Conservation (phyloP, 2,329 filamentous ascomycete genomes). For the Pseudocercospora musae region DNA sequence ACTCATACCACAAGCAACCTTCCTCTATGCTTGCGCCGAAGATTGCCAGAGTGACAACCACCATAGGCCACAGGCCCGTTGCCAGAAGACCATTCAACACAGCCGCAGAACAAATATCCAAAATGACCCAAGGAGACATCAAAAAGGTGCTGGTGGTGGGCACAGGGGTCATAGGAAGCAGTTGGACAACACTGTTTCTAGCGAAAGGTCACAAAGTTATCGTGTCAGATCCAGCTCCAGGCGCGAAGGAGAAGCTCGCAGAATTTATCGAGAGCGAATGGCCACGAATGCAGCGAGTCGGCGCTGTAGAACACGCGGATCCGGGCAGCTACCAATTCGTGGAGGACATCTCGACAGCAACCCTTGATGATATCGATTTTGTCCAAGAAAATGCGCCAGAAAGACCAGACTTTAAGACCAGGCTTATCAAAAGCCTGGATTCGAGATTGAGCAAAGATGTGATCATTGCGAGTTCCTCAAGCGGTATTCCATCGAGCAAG, state of each 20-base stretch:
- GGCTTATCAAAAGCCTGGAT: slow-evolving; percentile 38
- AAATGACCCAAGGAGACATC: slow-evolving; percentile 10
- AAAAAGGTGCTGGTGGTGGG: slow-evolving; percentile 37
- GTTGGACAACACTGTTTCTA: slow-evolving; percentile 43
- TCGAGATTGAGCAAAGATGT: slow-evolving; percentile 30
- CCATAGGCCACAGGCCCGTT: neutral
- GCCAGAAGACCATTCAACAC: neutral
- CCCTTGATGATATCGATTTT: slow-evolving; percentile 32
- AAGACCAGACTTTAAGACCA: slow-evolving; percentile 39
- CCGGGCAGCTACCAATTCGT: slow-evolving; percentile 25
- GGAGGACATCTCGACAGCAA: slow-evolving; percentile 12
- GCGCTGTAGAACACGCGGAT: slow-evolving; percentile 13
- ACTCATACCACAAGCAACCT: slow-evolving; percentile 2
- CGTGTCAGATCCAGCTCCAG: slow-evolving; percentile 41
- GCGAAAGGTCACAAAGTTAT: slow-evolving; percentile 40
- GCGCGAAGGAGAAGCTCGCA: slow-evolving; percentile 34
- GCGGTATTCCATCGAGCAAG: slow-evolving; percentile 10
- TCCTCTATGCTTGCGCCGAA: neutral
- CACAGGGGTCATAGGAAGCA: slow-evolving; percentile 41
- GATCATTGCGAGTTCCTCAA: slow-evolving; percentile 37
- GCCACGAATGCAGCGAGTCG: slow-evolving; percentile 21
- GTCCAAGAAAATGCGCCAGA: slow-evolving; percentile 40
- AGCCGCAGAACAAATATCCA: neutral
- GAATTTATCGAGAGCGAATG: slow-evolving; percentile 25
- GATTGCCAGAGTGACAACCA: neutral